phyloP scores from a whole-genome alignment of 2,329 filamentous ascomycete species.

The Xylariaceae sp. region DNA sequence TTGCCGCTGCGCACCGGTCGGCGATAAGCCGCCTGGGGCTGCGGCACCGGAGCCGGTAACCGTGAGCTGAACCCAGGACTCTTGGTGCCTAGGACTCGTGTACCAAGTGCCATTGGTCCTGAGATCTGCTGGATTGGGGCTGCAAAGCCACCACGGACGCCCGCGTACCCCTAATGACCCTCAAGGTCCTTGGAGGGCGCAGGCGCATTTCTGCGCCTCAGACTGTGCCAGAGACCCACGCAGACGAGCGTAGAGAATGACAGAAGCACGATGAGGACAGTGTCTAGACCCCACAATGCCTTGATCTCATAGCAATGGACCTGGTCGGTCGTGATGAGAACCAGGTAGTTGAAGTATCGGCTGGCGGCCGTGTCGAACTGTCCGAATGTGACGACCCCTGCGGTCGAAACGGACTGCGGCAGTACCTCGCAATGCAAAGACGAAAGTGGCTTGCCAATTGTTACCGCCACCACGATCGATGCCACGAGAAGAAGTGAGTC shows the following conservation, averaged over 20 bases:
- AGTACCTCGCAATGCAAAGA: slow-evolving; percentile 65
- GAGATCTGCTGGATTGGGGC: slow-evolving; percentile 22
- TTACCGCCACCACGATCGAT: slow-evolving; percentile 69
- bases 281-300: slow-evolving; percentile 79
- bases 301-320: slow-evolving; percentile 78
- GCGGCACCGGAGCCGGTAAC: slow-evolving; percentile 22
- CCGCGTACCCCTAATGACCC: slow-evolving; percentile 42
- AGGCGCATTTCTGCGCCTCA: slow-evolving; percentile 36
- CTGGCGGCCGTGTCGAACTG: slow-evolving; percentile 23
- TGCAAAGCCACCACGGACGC: slow-evolving; percentile 33
- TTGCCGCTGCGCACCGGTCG: slow-evolving; percentile 24
- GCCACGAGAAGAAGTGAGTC: slow-evolving; percentile 70
- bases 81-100: slow-evolving; percentile 18
- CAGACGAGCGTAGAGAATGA: slow-evolving; percentile 56
- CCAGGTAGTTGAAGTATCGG: slow-evolving; percentile 37
- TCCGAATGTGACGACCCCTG: slow-evolving; percentile 24
- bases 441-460: slow-evolving; percentile 74
- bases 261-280: slow-evolving; percentile 70
- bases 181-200: slow-evolving; percentile 45
- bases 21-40: slow-evolving; percentile 26
- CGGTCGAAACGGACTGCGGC: slow-evolving; percentile 37
- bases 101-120: slow-evolving; percentile 26
- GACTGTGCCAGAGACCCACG: slow-evolving; percentile 57
- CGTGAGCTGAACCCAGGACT: slow-evolving; percentile 21
- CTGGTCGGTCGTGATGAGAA: slow-evolving; percentile 48